Base-by-base conservation (phyloP, 495 filamentous ascomycete species). In the Hypomontagnella monticulosa region DNA sequence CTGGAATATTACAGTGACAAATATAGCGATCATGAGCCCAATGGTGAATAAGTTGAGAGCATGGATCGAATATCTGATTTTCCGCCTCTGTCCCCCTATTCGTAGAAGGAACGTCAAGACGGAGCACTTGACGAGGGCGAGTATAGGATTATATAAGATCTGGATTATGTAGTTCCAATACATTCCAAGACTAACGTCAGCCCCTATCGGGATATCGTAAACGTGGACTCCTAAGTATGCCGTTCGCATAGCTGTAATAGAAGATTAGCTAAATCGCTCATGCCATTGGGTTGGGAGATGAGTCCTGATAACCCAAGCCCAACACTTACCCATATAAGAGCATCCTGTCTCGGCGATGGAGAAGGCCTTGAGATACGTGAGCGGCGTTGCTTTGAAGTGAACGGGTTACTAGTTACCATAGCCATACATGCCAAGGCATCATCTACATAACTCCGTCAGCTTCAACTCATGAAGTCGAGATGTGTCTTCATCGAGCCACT, bases 101-200 rank as follows among this genome's bases (percentile, higher is more conserved):
- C 79, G 72, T 68, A 84, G 71, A 72, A 90, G 67, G 79, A 87
- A 80, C 76, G 88, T 73, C 72, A 89, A 72, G 73, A 88, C 78
- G 0, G 82, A 84, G 0, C 82, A 70, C 71, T 89, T 89, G 61
- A 87, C 83, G 6, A 87, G 71, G 8, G 86, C 80, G 34, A 91
- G 73, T 56, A 87, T 82, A 0, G 86, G 87, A 61, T 89, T 88
- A 69, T 90, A 89, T 18, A 89, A 68, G 30, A 88, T 78, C 64
- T 89, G 85, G 15, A 85, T 81, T 2, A 81, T 81, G 20, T 84
- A 85, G 58, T 84, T 65, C 79, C 79, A 81, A 40, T 79, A 76
- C 41, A 78, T 63, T 6, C 69, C 78, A 19, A 77, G 69, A 4
- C 75, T 78, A 12, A 74, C 74, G 51, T 79, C 74, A 40, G 77